These are phyloP conservation scores for Coniferiporia sulphurascens DNA, from an alignment of 1,284 basidiomycete species.

Conservation along the genomic window DNA sequence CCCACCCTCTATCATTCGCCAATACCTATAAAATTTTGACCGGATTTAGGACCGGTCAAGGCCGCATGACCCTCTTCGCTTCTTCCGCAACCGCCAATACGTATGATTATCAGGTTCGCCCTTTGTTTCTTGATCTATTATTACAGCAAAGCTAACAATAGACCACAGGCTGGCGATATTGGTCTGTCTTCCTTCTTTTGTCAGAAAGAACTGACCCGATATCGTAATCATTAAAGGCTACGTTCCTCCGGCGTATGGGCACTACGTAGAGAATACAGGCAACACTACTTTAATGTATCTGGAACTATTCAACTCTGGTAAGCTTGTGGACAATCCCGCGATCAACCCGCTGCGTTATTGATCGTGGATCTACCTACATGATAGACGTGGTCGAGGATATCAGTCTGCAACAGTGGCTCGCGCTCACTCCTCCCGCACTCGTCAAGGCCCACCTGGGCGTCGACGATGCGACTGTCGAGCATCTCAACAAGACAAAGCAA, in stretches of 20 bases:
- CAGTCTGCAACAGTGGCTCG: conserved; percentile 49
- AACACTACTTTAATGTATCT: conserved; percentile 58
- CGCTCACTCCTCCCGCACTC: conserved; percentile 46
- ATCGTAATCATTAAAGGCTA: conserved; percentile 33
- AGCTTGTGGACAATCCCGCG: too few species aligned
- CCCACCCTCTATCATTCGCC: background rate
- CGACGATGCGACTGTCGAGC: conserved; percentile 38
- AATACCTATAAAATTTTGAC: background rate
- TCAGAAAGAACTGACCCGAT: background rate
- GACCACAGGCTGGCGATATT: conserved; percentile 53
- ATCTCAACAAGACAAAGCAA: conserved; percentile 32
- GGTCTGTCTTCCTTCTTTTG: conserved; percentile 29
- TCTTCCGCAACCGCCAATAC: conserved; percentile 56
- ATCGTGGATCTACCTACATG: conserved; percentile 12
- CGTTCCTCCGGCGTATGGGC: conserved; percentile 52
- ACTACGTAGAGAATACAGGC: conserved; percentile 69
- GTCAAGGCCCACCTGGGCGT: conserved; percentile 51
- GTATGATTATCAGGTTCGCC: conserved; percentile 54
- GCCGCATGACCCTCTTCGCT: conserved; percentile 61
- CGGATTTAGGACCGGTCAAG: conserved; percentile 43
- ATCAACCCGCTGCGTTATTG: background rate
- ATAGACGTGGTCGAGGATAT: conserved; percentile 37
- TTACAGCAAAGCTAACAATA: conserved; percentile 16
- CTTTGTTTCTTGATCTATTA: background rate
- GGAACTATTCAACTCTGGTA: conserved; percentile 60